Percentiles rank a stretch among this genome's conserved stretches.
phyloP scores from a whole-genome alignment of 208 protist genomes.

The Acanthamoeba culbertsoni region DNA sequence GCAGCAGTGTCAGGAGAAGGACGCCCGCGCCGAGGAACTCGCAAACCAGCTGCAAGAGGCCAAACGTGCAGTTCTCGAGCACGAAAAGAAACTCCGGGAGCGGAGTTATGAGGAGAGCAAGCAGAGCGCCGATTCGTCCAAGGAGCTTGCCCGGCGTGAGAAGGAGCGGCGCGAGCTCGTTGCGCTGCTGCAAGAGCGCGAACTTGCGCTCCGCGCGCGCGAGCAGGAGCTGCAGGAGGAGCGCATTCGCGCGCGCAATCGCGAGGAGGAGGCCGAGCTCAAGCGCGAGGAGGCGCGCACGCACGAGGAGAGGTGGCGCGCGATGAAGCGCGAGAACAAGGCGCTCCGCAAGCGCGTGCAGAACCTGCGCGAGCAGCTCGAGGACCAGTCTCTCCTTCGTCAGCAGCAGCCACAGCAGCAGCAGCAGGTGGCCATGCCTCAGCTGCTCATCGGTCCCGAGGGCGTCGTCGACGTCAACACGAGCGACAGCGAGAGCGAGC shows the following conservation, averaged over 20 bases:
- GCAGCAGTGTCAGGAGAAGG: not conserved
- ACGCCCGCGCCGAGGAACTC: not conserved
- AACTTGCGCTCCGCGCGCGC: not conserved
- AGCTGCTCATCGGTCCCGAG: not conserved
- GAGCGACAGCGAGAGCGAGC: not conserved
- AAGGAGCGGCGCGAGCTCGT: slow-evolving; percentile 19
- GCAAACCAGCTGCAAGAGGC: not conserved
- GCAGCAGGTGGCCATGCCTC: not conserved
- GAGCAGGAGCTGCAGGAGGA: slow-evolving; percentile 45
- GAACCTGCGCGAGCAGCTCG: not conserved
- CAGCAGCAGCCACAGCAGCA: not conserved
- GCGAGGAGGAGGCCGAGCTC: slow-evolving; percentile 17
- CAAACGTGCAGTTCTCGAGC: not conserved
- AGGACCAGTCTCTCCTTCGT: not conserved
- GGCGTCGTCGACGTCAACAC: not conserved
- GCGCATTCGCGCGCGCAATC: not conserved
- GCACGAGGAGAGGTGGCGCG: slow-evolving; percentile 46
- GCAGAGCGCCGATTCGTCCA: not conserved
- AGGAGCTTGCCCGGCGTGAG: not conserved
- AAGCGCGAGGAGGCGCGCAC: not conserved
- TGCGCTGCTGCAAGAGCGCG: not conserved
- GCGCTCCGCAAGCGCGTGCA: not conserved
- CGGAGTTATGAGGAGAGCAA: not conserved
- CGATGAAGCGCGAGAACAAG: slow-evolving; percentile 41
- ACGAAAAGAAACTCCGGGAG: slow-evolving; percentile 19